Base-by-base conservation (phyloP, 768 basidiomycete species). In the Lactarius deliciosus region DNA sequence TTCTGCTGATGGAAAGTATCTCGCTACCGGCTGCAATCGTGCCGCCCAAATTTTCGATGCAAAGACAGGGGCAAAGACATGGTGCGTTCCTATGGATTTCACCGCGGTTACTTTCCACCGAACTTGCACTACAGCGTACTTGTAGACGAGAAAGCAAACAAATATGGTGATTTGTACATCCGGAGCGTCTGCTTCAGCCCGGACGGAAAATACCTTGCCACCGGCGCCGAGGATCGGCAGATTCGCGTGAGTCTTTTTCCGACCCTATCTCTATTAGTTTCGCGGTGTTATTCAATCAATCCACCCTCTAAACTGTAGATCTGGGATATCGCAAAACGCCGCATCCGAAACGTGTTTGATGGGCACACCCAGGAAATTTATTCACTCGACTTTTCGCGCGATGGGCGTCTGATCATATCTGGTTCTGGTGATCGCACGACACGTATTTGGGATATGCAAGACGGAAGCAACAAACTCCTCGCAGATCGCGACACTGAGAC, bases 21-120 rank as follows among this genome's bases (percentile, higher is more conserved):
- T 98, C 38, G 96, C 96, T 36, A 98, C 96, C 5, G 96, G 96
- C 15, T 98, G 96, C 78, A 98, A 98, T 78, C 84, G 93, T 50
- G 93, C 94, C 0, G 94, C 95, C 22, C 95, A 97, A 76, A 95
- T 98, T 64, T 98, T 92, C 75, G 94, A 98, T 74, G 91, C 90
- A 32, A 91, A 91, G 78, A 90, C 91, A 0, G 96, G 96, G 8
- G 75, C 74, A 0, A 94, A 92, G 78, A 89, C 89, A 36, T 94
- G 90, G 95, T 94, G 70, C 63, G 87, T 75, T 69, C 50, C 36
- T n/a, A 13, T 50, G n/a, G 10, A 58, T 32, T 47, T 25, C 3
- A 7, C n/a, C 11, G 60, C n/a, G 5, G 36, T 32, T 18, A 18
- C 4, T 47, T 43, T 20, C 30, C 62, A 60, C 47, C 61, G 5